Evolutionary conservation across 208 protist species (phyloP).

Genomic region (Trypanosoma grayi): DNA sequence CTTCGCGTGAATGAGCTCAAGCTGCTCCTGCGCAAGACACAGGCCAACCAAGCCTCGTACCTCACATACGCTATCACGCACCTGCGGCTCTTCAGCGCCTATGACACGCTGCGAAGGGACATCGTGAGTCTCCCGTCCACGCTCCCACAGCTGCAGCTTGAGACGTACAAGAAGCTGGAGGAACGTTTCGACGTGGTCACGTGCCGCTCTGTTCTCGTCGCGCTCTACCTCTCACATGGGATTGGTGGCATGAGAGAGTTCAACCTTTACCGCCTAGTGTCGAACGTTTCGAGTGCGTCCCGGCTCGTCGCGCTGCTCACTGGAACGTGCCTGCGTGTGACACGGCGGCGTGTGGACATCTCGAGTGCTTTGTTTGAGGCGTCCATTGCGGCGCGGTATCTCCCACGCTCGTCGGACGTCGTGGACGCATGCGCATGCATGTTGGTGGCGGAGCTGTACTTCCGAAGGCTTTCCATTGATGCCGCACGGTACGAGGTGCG

Average conservation of each 20-base stretch:
- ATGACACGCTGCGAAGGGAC: conserved; percentile 70
- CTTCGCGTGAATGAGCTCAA: conserved; percentile 66
- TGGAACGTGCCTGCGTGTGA: conserved; percentile 52
- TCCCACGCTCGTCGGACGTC: conserved; percentile 42
- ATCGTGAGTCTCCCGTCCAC: conserved; percentile 65
- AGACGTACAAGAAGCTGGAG: conserved; percentile 58
- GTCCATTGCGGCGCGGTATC: conserved; percentile 46
- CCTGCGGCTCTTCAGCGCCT: conserved; percentile 80
- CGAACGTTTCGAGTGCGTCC: conserved; percentile 65
- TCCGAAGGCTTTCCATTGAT: conserved; percentile 36
- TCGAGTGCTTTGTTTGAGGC: conserved; percentile 47
- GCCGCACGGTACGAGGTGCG: conserved; percentile 11
- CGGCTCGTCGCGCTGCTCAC: conserved; percentile 70
- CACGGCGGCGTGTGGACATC: conserved; percentile 38
- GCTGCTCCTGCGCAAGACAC: conserved; percentile 67
- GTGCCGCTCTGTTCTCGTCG: conserved; percentile 56
- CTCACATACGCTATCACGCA: conserved; percentile 70
- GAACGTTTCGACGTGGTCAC: conserved; percentile 41
- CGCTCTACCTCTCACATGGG: conserved; percentile 52
- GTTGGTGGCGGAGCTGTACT: conserved; percentile 65
- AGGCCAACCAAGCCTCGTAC: conserved; percentile 57
- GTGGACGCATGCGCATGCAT: conserved; percentile 44
- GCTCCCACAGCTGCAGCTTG: conserved; percentile 42
- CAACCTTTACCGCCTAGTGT: conserved; percentile 74
- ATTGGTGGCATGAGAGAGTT: conserved; percentile 78